These are phyloP conservation scores for Populus hybrid DNA, from an alignment of 441 rosid genomes.

Conservation along the genomic window DNA sequence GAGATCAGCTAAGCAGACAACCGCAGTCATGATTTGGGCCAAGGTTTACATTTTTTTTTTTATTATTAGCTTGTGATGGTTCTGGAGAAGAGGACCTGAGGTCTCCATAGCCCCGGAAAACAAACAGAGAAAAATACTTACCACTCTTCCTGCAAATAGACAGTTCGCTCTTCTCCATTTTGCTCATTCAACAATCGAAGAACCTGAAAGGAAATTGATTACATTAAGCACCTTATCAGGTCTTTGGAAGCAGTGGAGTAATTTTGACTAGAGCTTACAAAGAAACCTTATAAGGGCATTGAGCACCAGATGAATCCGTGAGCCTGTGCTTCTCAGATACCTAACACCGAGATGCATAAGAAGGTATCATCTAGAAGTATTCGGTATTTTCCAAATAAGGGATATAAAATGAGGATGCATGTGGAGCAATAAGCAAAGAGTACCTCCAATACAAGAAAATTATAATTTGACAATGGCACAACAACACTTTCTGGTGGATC, in stretches of 20 bases:
- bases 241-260: conserved; percentile 15
- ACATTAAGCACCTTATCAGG: conserved; percentile 22
- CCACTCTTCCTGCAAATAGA: conserved; percentile 89
- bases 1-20: neutral
- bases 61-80: neutral
- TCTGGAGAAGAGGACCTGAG: neutral
- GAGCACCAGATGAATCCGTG: conserved; percentile 36
- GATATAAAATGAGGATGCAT: neutral
- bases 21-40: neutral
- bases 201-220: conserved; percentile 52
- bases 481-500: conserved; percentile 26
- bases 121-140: conserved; percentile 17
- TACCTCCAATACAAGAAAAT: conserved; percentile 95
- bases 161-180: conserved; percentile 78
- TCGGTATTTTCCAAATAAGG: neutral
- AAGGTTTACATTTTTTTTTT: neutral
- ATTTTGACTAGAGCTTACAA: conserved; percentile 11
- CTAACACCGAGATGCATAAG: conserved; percentile 32
- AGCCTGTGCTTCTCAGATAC: conserved; percentile 65
- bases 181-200: conserved; percentile 89
- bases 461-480: conserved; percentile 29
- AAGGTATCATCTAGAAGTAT: conserved; percentile 6
- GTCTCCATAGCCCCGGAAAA: neutral
- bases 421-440: neutral
- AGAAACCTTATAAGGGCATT: conserved; percentile 66